Conservation (phyloP, 352 stramenopile species). For the Phytophthora chlamydospora region DNA sequence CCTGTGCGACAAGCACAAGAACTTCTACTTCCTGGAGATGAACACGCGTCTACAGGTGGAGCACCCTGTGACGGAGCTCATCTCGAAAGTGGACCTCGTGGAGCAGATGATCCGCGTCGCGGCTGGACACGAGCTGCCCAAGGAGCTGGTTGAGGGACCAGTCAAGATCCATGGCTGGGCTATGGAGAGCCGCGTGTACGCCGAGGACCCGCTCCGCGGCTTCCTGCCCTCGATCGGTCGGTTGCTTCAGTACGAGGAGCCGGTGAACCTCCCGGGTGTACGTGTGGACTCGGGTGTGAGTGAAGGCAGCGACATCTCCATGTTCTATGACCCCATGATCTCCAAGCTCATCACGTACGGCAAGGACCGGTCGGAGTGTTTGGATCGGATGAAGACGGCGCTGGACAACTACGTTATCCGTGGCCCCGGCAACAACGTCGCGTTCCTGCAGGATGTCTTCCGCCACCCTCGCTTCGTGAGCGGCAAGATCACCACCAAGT, state of each 20-base stretch:
- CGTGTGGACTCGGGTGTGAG: constrained; percentile 93
- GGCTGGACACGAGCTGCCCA: constrained; percentile 89
- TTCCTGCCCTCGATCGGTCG: constrained; percentile 96
- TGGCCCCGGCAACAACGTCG: constrained; percentile 94
- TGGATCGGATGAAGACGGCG: constrained; percentile 87
- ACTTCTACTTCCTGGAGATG: constrained; percentile 99
- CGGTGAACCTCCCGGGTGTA: constrained; percentile 68
- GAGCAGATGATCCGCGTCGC: constrained; percentile 96
- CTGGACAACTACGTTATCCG: constrained; percentile 96
- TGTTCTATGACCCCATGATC: constrained; percentile 98
- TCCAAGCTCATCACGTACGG: constrained; percentile 94
- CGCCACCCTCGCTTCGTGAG: constrained; percentile 90
- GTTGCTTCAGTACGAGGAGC: constrained; percentile 94
- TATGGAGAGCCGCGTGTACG: constrained; percentile 96
- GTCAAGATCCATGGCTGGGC: constrained; percentile 76
- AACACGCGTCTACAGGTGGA: constrained; percentile 96
- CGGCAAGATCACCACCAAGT: constrained; percentile 97
- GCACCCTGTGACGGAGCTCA: constrained; percentile 96
- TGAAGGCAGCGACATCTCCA: constrained; percentile 93
- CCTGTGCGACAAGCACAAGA: constrained; percentile 95
- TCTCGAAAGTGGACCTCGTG: constrained; percentile 94
- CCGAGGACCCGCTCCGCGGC: constrained; percentile 94
- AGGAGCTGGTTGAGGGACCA: constrained; percentile 70
- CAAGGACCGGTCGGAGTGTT: constrained; percentile 76
- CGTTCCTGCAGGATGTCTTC: constrained; percentile 94